These are phyloP conservation scores for Brassica napus DNA, from an alignment of 345 rosid species.

Conservation along the genomic window DNA sequence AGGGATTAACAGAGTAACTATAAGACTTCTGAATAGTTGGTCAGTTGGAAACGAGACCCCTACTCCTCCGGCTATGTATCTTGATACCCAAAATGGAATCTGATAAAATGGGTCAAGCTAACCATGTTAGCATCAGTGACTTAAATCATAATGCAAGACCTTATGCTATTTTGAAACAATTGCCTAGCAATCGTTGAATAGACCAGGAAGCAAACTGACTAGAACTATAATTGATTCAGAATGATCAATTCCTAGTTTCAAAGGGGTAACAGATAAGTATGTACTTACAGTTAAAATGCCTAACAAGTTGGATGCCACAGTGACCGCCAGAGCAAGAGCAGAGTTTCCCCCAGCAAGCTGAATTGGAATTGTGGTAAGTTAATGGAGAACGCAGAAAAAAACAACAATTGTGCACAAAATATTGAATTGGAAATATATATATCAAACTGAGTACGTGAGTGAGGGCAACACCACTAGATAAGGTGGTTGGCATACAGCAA, in stretches of 20 bases:
- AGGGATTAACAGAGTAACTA: constrained; percentile 72
- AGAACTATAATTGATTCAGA: background rate
- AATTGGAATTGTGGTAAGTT: constrained; percentile 30
- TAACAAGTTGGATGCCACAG: constrained; percentile 72
- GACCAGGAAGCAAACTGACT: background rate
- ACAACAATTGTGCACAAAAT: background rate
- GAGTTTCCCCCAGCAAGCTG: constrained; percentile 96
- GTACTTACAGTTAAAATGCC: constrained; percentile 83
- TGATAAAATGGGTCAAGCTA: constrained; percentile 35
- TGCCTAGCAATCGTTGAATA: background rate
- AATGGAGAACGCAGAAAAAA: background rate
- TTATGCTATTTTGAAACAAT: background rate
- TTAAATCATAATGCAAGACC: constrained; percentile 4
- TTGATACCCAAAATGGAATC: constrained; percentile 89
- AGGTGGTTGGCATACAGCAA: constrained; percentile 98
- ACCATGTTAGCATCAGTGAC: constrained; percentile 16
- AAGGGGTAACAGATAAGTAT: background rate
- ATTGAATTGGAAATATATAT: constrained; percentile 4
- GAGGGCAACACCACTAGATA: constrained; percentile 93
- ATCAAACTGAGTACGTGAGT: constrained; percentile 62
- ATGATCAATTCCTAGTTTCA: constrained; percentile 2
- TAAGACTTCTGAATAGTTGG: constrained; percentile 75
- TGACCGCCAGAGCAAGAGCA: constrained; percentile 95
- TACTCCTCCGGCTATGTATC: constrained; percentile 78
- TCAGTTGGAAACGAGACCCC: constrained; percentile 80